Conservation (phyloP, 2,329 filamentous ascomycete species). For the Diaporthe australafricana region DNA sequence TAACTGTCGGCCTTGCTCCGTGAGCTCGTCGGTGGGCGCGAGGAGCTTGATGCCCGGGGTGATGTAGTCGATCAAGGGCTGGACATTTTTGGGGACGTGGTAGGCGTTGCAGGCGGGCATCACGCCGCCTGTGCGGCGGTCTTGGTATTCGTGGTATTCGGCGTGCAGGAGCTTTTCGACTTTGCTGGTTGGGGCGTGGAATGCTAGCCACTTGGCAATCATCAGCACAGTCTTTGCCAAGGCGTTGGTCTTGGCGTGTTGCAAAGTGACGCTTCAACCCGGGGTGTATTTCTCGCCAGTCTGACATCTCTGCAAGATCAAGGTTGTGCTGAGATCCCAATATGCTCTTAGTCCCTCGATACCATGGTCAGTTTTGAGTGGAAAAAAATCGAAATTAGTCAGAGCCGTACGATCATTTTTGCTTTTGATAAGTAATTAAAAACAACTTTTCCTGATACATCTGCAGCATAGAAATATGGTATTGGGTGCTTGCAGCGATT, state of each 20-base stretch:
- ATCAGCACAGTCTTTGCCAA: not conserved
- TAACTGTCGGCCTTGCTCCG: not conserved
- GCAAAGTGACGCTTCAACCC: not conserved
- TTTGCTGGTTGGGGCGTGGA: constrained; percentile 41
- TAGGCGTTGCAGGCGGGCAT: constrained; percentile 40
- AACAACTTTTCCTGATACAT: not conserved
- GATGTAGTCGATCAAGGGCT: constrained; percentile 38
- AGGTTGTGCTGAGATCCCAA: not conserved
- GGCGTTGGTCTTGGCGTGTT: not conserved
- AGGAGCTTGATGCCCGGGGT: constrained; percentile 37
- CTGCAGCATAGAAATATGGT: not conserved
- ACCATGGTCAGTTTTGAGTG: not conserved
- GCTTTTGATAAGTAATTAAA: not conserved
- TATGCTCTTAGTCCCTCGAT: not conserved
- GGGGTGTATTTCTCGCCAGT: too few relatives aligned
- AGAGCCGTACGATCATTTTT: not conserved
- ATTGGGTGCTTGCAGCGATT: not conserved
- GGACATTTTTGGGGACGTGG: constrained; percentile 35
- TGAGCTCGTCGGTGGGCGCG: constrained; percentile 35
- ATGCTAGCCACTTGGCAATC: constrained; percentile 42
- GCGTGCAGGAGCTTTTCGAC: constrained; percentile 42
- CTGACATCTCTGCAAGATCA: not conserved
- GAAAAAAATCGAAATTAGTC: not conserved
- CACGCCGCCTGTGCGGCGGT: constrained; percentile 40
- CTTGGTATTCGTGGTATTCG: constrained; percentile 43